A percentile compares a stretch with the other conserved stretches of the same genome.
These are phyloP conservation scores for Achaetomiella virescens DNA, from an alignment of 495 filamentous ascomycete genomes.

Conservation along the genomic window DNA sequence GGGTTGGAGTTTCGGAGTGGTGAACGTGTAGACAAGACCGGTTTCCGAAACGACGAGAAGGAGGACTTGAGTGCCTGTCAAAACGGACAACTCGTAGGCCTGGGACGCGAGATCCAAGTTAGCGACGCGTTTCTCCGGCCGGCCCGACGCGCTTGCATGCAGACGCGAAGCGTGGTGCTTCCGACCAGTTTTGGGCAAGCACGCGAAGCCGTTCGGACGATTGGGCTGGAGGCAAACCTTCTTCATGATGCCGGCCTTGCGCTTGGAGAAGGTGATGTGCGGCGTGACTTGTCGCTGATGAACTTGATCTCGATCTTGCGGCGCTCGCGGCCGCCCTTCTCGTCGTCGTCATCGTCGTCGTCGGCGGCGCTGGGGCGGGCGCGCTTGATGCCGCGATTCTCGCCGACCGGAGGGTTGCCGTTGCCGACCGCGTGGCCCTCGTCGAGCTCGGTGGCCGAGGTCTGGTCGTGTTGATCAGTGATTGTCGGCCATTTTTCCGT, in stretches of 20 bases:
- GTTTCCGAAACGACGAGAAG: constrained; percentile 98
- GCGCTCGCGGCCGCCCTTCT: constrained; percentile 96
- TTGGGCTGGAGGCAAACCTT: constrained; percentile 56
- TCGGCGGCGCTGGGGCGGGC: constrained; percentile 74
- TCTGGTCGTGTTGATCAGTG: constrained; percentile 56
- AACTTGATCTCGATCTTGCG: constrained; percentile 99
- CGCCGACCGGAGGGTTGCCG: constrained; percentile 51
- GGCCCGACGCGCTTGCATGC: not conserved
- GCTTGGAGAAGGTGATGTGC: constrained; percentile 99
- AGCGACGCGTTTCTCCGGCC: constrained; percentile 17
- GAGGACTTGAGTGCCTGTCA: constrained; percentile 96
- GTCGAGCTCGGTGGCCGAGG: constrained; percentile 54
- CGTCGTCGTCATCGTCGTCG: constrained; percentile 97
- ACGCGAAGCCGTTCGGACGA: constrained; percentile 5
- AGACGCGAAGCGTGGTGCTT: not conserved
- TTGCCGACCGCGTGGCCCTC: constrained; percentile 58
- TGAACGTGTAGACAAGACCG: constrained; percentile 98
- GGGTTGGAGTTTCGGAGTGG: constrained; percentile 97
- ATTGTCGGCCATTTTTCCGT: constrained; percentile 54
- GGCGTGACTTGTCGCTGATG: constrained; percentile 99
- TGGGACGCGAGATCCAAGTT: constrained; percentile 36
- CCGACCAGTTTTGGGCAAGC: not conserved
- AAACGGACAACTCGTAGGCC: constrained; percentile 96
- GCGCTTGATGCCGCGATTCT: constrained; percentile 83
- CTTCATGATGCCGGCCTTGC: constrained; percentile 99